A percentile compares a stretch with the other conserved stretches of the same genome.
phyloP scores from a whole-genome alignment of 495 filamentous ascomycete genomes.

The Evernia prunastri region DNA sequence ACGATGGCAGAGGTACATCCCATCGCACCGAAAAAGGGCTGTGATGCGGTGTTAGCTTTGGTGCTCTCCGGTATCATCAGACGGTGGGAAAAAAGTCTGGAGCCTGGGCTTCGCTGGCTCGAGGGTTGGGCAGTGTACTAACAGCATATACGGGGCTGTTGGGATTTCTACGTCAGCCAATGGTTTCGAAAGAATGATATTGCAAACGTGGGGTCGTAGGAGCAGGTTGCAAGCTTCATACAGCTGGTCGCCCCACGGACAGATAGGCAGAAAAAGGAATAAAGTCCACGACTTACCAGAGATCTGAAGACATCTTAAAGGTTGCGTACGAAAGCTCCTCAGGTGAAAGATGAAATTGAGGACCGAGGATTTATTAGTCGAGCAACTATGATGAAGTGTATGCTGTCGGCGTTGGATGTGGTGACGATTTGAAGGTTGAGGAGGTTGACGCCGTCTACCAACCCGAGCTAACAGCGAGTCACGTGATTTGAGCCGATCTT shows the following conservation, averaged over 20 bases:
- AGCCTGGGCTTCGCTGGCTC: slow-evolving; percentile 18
- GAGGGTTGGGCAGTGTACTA: slow-evolving; percentile 45
- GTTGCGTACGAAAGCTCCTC: slow-evolving; percentile 6
- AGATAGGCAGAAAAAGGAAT: slow-evolving; percentile 28
- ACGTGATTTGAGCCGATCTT: neutral
- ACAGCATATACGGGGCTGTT: slow-evolving; percentile 97
- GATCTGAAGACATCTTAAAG: slow-evolving; percentile 56
- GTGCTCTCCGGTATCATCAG: slow-evolving; percentile 15
- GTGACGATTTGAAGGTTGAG: slow-evolving; percentile 13
- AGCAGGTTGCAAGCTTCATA: slow-evolving; percentile 5
- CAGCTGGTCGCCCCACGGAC: slow-evolving; percentile 12
- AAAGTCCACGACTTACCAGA: slow-evolving; percentile 50
- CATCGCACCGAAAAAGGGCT: slow-evolving; percentile 99
- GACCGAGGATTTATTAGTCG: neutral
- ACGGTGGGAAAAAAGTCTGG: slow-evolving; percentile 11
- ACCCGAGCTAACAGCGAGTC: neutral
- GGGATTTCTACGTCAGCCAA: slow-evolving; percentile 13
- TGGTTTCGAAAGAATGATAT: neutral
- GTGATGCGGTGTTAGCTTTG: slow-evolving; percentile 25
- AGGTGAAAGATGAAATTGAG: neutral
- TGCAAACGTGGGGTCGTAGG: slow-evolving; percentile 11
- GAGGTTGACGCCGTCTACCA: slow-evolving; percentile 5
- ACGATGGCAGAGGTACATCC: slow-evolving; percentile 97
- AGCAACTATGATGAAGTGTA: neutral
- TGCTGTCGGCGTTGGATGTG: slow-evolving; percentile 8